Base-by-base conservation (phyloP, 163 green algal genomes). In the Scenedesmus sp. region DNA sequence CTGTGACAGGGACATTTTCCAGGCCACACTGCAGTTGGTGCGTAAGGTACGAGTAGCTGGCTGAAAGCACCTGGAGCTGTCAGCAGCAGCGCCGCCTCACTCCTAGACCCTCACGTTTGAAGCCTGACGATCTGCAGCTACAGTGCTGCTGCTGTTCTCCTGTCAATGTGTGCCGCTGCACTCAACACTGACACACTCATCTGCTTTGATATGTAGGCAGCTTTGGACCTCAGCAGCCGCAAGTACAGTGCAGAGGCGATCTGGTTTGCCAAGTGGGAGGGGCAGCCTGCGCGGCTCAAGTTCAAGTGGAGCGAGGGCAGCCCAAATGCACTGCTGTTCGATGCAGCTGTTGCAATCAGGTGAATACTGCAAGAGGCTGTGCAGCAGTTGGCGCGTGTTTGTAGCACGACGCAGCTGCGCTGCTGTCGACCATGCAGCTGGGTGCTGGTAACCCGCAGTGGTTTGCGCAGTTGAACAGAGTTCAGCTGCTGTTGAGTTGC, bases 241-340 rank as follows among this genome's bases (percentile, higher is more conserved):
- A 81, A 59, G 26, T 89, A 89, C 26, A 81, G 60, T 55, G 84
- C 57, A 16, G 84, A 89, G 10, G 84, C 74, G 5, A 57, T 67
- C 12, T 89, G 84, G 84, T 89, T 89, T 81, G 62, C 84, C n/a
- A 89, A 81, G 12, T 82, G 62, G 84, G 84, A 89, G 84, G 84
- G 84, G 18, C 84, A 89, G 26, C 84, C 84, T 7, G 84, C 84
- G 3, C 73, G 74, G 20, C n/a, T 89, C 0, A 89, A 84, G 70
- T 70, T 90, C 54, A 90, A 34, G 52, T 90, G 86, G 86, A 73
- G 20, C 66, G 86, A 90, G 52, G 16, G 66, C 52, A 54, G 20
- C 9, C 54, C 86, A 7, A 67, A 46, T 34, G 66, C 54, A 4
- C 57, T 90, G 64, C 20, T 84, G 54, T 90, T 84, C 59, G 86